Evolutionary conservation across 352 stramenopile species (phyloP), one percentile per base, ranked within the genome.

Genomic region (Phytophthora idaei): DNA sequence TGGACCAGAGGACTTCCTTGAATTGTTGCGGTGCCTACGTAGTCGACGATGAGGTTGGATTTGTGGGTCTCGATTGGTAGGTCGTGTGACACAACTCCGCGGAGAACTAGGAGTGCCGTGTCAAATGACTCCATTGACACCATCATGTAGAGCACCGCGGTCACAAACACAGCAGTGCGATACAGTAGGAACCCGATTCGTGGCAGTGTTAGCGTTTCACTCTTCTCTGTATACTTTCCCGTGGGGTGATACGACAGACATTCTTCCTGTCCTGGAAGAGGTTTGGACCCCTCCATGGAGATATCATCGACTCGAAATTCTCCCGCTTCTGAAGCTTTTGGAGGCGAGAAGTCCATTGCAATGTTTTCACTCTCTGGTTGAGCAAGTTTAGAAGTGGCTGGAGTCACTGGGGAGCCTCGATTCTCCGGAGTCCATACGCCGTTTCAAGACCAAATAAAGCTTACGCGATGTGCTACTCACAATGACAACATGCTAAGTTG

Each of bases 1-100:
- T 55, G 58, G 2, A 89, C 51, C 4, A 86, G 65, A 5, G 63
- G 63, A 2, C 79, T 86, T 12, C 67, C 36, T 9, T 55, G 54
- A 2, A 88, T 67, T 3, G 60, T 76, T 9, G 25, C 44, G 6
- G 25, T 60, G 0, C 77, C 77, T 11, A 57, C 42, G 28, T 78
- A 83, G 11, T 58, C 49, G 5, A 50, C 49, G 11, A 85, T 83
- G 1, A 85, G 58, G 0, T 53, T 52, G 1, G 69, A 61, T 5
- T 15, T 14, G 50, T 67, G 56, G 1, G 15, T 53, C 45, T 71
- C 41, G 28, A 67, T 39, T 4, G 55, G 61, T n/a, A 74, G 27
- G 21, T 74, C 61, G 17, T 71, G 54, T 27, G 54, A 67, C 10
- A 66, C 61, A 8, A 6, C n/a, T 29, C 62, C 59, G 5, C 41